A percentile compares a stretch with the other conserved stretches of the same genome.
phyloP scores from a whole-genome alignment of 805 yeast genomes.

The Isabelozyma pseudorhagii region DNA sequence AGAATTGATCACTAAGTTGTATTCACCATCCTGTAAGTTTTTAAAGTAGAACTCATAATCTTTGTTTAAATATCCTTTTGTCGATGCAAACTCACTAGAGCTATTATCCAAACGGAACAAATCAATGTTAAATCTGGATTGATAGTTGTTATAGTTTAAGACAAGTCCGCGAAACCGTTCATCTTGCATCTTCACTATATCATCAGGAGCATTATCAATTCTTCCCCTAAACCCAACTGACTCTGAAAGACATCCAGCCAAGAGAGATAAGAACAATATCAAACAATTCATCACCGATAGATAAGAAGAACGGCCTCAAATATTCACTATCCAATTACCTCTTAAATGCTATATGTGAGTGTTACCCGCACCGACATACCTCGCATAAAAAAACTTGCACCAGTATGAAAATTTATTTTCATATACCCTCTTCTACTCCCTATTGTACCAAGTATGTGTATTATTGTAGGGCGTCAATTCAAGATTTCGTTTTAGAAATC shows the following conservation, averaged over 20 bases:
- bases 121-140: constrained; percentile 24
- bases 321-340: not conserved
- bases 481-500: constrained; percentile 11
- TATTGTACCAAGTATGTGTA: constrained; percentile 47
- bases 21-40: constrained; percentile 26
- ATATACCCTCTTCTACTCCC: constrained; percentile 12
- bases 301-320: not conserved
- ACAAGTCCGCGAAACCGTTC: constrained; percentile 10
- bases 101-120: constrained; percentile 9
- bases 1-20: constrained; percentile 29
- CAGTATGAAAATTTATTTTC: constrained; percentile 1
- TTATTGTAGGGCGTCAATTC: constrained; percentile 47
- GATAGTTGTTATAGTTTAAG: constrained; percentile 35
- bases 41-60: constrained; percentile 22
- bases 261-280: not conserved
- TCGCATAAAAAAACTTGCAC: constrained; percentile 5
- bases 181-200: constrained; percentile 8
- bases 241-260: not conserved
- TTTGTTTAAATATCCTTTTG: constrained; percentile 16
- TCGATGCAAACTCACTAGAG: not conserved
- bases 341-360: not conserved
- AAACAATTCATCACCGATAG: not conserved
- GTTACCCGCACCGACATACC: constrained; percentile 21
- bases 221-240: constrained; percentile 19
- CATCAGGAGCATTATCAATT: constrained; percentile 24